phyloP scores from a whole-genome alignment of 805 yeast genomes.

The Yamadazyma ubonensis region DNA sequence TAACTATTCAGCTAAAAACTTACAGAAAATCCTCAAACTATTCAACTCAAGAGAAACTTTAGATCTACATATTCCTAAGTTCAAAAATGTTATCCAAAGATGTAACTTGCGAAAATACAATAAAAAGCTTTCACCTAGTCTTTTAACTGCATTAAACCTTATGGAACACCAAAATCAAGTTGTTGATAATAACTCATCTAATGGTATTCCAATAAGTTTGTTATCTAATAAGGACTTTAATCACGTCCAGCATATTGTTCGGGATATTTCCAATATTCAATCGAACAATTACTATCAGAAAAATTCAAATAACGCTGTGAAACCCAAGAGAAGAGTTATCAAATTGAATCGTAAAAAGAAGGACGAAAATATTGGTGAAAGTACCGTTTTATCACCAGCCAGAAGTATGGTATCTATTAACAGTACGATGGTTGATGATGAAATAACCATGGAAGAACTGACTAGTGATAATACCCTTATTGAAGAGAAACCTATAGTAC shows the following conservation, averaged over 20 bases:
- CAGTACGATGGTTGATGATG: conserved; percentile 1
- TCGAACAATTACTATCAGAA: conserved; percentile 38
- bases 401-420: not conserved
- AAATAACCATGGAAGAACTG: conserved; percentile 3
- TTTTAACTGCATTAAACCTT: conserved; percentile 33
- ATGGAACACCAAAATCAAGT: conserved; percentile 21
- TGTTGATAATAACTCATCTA: conserved; percentile 19
- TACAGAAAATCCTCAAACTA: conserved; percentile 38
- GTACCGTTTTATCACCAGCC: not conserved
- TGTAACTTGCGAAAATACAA: conserved; percentile 45
- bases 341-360: conserved; percentile 25
- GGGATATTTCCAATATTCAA: conserved; percentile 47
- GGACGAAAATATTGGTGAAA: not conserved
- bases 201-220: conserved; percentile 42
- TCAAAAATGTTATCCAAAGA: conserved; percentile 58
- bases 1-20: conserved; percentile 49
- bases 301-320: conserved; percentile 19
- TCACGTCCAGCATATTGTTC: conserved; percentile 36
- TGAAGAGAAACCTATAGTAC: conserved; percentile 11
- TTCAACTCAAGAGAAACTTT: conserved; percentile 78
- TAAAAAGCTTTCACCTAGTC: conserved; percentile 39
- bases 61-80: conserved; percentile 60
- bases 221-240: conserved; percentile 27
- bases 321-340: conserved; percentile 46
- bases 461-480: conserved; percentile 10